Percentiles rank a stretch among this genome's conserved stretches.
phyloP scores from a whole-genome alignment of 306 rosid genomes.

The Cicer arietinum region DNA sequence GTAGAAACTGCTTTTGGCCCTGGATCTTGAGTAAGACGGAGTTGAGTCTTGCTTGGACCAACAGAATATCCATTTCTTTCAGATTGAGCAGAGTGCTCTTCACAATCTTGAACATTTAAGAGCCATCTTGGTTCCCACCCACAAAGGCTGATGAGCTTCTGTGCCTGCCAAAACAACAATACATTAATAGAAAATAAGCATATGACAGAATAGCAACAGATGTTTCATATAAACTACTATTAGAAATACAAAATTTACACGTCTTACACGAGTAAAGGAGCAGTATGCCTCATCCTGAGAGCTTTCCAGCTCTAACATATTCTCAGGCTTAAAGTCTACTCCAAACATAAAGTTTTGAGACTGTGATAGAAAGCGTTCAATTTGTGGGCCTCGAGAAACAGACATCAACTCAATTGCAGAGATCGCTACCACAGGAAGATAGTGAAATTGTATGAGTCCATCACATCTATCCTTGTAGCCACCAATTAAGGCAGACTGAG shows the following conservation, averaged over 20 bases:
- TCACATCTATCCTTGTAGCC: constrained; percentile 99
- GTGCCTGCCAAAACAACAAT: constrained; percentile 73
- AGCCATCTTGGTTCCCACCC: constrained; percentile 99
- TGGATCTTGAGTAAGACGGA: constrained; percentile 68
- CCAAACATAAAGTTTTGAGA: constrained; percentile 61
- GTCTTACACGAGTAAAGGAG: constrained; percentile 79
- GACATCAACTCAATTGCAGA: constrained; percentile 86
- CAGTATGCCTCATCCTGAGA: constrained; percentile 76
- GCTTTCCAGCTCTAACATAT: constrained; percentile 69
- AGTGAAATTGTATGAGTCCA: constrained; percentile 86
- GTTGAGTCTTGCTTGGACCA: constrained; percentile 76
- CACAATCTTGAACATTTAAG: constrained; percentile 89
- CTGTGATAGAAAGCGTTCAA: constrained; percentile 77
- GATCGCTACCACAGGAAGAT: constrained; percentile 77
- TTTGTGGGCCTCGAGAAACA: constrained; percentile 71
- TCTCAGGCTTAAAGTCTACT: constrained; percentile 67
- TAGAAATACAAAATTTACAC: constrained; percentile 26
- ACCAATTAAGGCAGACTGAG: constrained; percentile 88
- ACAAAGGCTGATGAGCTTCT: constrained; percentile 94
- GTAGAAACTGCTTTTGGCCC: constrained; percentile 76
- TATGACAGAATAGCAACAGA: constrained; percentile 32
- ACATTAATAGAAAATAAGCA: constrained; percentile 44
- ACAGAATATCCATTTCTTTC: constrained; percentile 91
- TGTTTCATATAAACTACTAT: constrained; percentile 11
- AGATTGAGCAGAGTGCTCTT: constrained; percentile 98